Base-by-base conservation (phyloP, 2,329 filamentous ascomycete species). In the Ceratocystis colombiana region DNA sequence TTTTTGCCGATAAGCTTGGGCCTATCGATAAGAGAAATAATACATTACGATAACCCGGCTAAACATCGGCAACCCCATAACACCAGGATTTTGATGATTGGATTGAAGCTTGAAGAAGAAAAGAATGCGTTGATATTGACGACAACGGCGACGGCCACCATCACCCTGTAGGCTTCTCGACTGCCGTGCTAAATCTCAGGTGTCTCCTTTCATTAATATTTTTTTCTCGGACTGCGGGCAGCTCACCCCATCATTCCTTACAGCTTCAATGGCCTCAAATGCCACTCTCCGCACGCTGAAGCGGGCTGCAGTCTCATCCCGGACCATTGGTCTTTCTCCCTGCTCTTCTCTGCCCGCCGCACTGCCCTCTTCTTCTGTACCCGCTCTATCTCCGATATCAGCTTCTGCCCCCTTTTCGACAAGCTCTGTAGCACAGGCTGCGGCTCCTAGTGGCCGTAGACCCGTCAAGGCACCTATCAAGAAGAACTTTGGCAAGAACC, bases 401-500 rank as follows among this genome's bases (percentile, higher is more conserved):
- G 70, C 17, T 6, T 30, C 74, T 57, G 76, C 79, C 48, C 68
- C 75, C n/a, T 79, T 80, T 71, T 78, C 78, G 44, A 78, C 75
- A 67, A 74, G 74, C 46, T 71, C 65, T 65, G 30, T 48, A n/a
- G 37, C 37, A 5, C 50, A 72, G 64, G 69, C 70, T 15, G 73
- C 73, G 22, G 70, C 72, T 30, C 33, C 67, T 6, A 68, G 67
- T 61, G 68, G 68, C 48, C 66, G 66, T 25, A 61, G 61, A 20
- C 25, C 64, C 20, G 69, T 72, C 66, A 75, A 73, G 61, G 79
- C 77, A 66, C 79, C 79, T 74, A 71, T 72, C 66, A 76, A 79
- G 72, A 74, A 76, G 69, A 77, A 76, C 70, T 85, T 82, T 75
- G 85, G 84, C 75, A 80, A 80, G 73, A 64, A 64, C 46, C 78